Percentiles rank a stretch among this genome's conserved stretches.
Evolutionary conservation across 306 rosid genomes (phyloP).

Genomic region (Cicer pinnatifidum): DNA sequence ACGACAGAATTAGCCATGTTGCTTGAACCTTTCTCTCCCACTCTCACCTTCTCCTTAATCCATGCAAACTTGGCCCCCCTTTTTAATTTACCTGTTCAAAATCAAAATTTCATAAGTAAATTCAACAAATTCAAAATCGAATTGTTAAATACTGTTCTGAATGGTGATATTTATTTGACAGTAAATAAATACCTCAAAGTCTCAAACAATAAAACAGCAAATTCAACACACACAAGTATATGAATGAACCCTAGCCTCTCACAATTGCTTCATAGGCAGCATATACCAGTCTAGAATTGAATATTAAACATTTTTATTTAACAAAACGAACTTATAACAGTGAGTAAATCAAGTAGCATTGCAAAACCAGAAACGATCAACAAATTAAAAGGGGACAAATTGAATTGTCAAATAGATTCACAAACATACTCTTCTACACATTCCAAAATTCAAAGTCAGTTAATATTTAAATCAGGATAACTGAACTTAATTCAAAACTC

Average conservation of each 20-base stretch:
- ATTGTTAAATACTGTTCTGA: background rate
- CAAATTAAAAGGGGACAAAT: background rate
- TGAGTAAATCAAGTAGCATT: background rate
- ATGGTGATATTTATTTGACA: background rate
- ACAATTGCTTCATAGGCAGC: background rate
- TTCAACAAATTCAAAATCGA: constrained; percentile 1
- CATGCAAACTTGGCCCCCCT: constrained; percentile 24
- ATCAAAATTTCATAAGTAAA: background rate
- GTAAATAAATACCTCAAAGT: constrained; percentile 23
- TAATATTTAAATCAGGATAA: too few relatives aligned
- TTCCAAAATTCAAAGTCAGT: background rate
- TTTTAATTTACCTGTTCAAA: background rate
- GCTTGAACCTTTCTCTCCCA: constrained; percentile 48
- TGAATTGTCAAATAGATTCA: background rate
- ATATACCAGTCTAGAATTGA: background rate
- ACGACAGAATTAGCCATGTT: constrained; percentile 42
- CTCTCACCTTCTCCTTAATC: constrained; percentile 43
- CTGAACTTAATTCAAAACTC: too few relatives aligned
- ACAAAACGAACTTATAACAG: background rate
- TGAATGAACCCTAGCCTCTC: too few relatives aligned
- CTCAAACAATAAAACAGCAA: background rate
- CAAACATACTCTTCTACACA: background rate
- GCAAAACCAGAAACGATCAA: background rate
- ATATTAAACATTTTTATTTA: background rate
- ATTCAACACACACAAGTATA: background rate